Evolutionary conservation across 352 stramenopile genomes (phyloP), one percentile per base, ranked within the genome.

Genomic region (Phytophthora sp.): DNA sequence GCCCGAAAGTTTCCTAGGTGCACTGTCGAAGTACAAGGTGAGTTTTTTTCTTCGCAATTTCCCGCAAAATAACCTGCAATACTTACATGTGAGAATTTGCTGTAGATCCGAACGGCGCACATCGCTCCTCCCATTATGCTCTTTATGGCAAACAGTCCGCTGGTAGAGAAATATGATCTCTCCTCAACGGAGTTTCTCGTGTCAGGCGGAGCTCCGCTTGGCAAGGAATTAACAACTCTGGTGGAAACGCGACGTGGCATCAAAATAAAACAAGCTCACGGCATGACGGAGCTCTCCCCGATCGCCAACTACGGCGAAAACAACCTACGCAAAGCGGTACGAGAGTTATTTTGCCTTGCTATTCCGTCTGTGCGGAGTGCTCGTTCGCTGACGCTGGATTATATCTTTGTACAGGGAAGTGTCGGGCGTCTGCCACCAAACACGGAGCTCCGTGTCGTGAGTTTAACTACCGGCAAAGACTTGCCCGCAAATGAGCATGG

Each of bases 161-260:
- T 91, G 17, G 85, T 98, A 5, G 88, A 97, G 45, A 69, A 96
- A 7, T 98, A 94, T 73, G 79, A 98, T 65, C 55, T 97, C 12
- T 81, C 66, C 5, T 82, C 68, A 10, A 66, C 96, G 3, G 44
- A 81, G 39, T 74, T 74, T 21, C 73, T 97, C 11, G 62, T 96
- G 23, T 90, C 65, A 17, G 93, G 79, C 7, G 92, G 89, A 2
- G 92, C 93, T 27, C 89, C 93, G 5, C 59, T 98, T 28, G 84
- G 84, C 20, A 73, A 68, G n/a, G 82, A 94, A 12, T 73, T 87
- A 0, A 79, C 94, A 66, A 51, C 62, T 13, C 76, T 80, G 2
- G 76, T 87, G 64, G 26, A 82, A 20, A 56, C 75, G n/a, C 84
- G 91, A 11, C 56, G 97, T 3, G 60, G 63, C 12, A 59, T 77